phyloP scores from a whole-genome alignment of 495 filamentous ascomycete species.

The Aspergillus olivimuriae region DNA sequence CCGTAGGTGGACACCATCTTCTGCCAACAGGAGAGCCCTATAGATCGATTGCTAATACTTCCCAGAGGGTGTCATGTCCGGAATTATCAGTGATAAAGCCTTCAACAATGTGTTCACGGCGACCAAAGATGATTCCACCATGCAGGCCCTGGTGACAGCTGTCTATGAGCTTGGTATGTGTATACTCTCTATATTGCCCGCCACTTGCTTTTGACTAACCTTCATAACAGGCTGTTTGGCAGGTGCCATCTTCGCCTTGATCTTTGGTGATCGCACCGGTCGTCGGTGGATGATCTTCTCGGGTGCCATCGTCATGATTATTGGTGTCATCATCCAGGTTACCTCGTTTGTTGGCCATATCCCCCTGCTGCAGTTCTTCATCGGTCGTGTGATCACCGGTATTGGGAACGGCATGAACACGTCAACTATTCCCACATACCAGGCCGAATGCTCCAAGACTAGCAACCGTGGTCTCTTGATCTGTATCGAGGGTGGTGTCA shows the following conservation, averaged over 20 bases:
- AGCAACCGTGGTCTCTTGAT: conserved; percentile 76
- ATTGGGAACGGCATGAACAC: conserved; percentile 76
- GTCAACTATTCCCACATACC: conserved; percentile 72
- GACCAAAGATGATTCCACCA: conserved; percentile 57
- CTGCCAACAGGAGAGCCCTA: background rate
- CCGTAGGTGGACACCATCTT: conserved; percentile 20
- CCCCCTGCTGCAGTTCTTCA: conserved; percentile 61
- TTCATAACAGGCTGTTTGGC: conserved; percentile 53
- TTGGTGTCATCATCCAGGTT: conserved; percentile 72
- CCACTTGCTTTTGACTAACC: background rate
- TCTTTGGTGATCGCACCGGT: conserved; percentile 62
- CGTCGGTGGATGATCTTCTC: conserved; percentile 53
- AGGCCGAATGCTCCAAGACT: conserved; percentile 69
- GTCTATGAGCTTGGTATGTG: conserved; percentile 65
- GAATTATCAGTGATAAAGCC: conserved; percentile 66
- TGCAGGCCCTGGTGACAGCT: conserved; percentile 76
- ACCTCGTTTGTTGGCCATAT: conserved; percentile 42
- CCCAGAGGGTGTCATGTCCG: conserved; percentile 64
- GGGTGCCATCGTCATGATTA: conserved; percentile 73
- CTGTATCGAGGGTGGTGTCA: conserved; percentile 75
- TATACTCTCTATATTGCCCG: conserved; percentile 22
- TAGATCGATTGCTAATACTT: conserved; percentile 8
- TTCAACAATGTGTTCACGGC: conserved; percentile 68
- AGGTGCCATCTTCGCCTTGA: conserved; percentile 66
- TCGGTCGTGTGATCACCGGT: conserved; percentile 68